A percentile compares a stretch with the other conserved stretches of the same genome.
Evolutionary conservation across 192 early-diverging fungal genomes (phyloP).

Genomic region (Coemansia sp.): DNA sequence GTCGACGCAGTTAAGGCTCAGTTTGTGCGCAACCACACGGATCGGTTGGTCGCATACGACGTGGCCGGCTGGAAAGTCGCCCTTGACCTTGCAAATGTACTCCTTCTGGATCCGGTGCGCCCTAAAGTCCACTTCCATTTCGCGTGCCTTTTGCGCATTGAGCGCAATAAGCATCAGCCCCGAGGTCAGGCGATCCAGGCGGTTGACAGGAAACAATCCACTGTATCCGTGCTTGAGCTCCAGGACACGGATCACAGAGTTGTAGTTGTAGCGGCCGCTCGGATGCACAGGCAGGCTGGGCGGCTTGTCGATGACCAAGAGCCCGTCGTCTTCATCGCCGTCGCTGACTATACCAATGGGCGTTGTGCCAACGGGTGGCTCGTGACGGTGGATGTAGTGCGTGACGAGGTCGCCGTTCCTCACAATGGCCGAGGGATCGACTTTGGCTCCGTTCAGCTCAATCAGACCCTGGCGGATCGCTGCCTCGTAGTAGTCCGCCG

Average conservation of each 20-base stretch:
- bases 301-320: conserved; percentile 91
- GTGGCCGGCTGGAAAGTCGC: conserved; percentile 73
- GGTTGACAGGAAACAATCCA: conserved; percentile 72
- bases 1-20: conserved; percentile 86
- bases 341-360: conserved; percentile 70
- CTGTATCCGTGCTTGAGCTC: conserved; percentile 60
- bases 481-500: conserved; percentile 71
- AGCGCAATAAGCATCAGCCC: conserved; percentile 83
- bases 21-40: conserved; percentile 77
- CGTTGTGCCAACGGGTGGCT: conserved; percentile 79
- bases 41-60: conserved; percentile 79
- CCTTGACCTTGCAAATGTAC: conserved; percentile 85
- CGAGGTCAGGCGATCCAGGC: conserved; percentile 92
- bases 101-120: conserved; percentile 76
- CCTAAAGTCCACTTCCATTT: conserved; percentile 66
- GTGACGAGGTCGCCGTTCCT: conserved; percentile 77
- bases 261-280: conserved; percentile 86
- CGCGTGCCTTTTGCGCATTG: conserved; percentile 58
- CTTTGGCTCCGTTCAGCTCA: conserved; percentile 67
- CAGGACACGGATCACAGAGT: conserved; percentile 73
- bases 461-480: conserved; percentile 85
- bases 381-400: conserved; percentile 90
- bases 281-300: conserved; percentile 81
- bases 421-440: conserved; percentile 62
- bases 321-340: conserved; percentile 56